Base-by-base conservation (phyloP, 495 filamentous ascomycete genomes). In the Penicillium egyptiacum region DNA sequence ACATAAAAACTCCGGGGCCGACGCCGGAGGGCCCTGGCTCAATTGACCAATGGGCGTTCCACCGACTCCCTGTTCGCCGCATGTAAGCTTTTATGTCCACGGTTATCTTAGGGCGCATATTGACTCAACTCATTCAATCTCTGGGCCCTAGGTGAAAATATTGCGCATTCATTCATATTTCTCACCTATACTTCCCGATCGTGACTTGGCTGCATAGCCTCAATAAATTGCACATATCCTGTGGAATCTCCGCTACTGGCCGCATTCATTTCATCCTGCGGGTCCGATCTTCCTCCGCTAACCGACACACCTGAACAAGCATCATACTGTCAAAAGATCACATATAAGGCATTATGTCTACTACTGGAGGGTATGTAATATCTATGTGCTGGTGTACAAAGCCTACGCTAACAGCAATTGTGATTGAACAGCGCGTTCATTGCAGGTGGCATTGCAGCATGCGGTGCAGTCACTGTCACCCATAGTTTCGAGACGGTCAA, bases 401-500 rank as follows among this genome's bases (percentile, higher is more conserved):
- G 20, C 23, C 14, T 56, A 23, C 20, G 53, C 61, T 70, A 46
- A 72, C 45, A n/a, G 4, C 23, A 14, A 26, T 0, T 53, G 28
- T 57, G 7, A 19, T 46, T 41, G 17, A 41, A 30, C 50, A 86
- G 84, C 42, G 82, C 84, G 10, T 99, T 99, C 80, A 81, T 98
- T 61, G 92, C 94, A 25, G 94, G 94, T 70, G 94, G 94, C 58
- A 89, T 98, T 68, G 94, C 94, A 62, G 94, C 95, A 51, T 96
- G 92, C 75, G 94, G 94, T 61, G 94, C 94, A 51, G 95, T 99
- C 50, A 98, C 94, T 4, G 93, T 95, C 45, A 99, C 94, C 39
- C 94, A 99, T 73, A 90, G 91, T 57, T 97, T 98, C 78, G 94
- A 99, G 75, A 98, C 94, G 7, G 91, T 98, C 56, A 99, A 99